Conservation (phyloP, 148 eudicot genomes). For the Diospyros lotus region DNA sequence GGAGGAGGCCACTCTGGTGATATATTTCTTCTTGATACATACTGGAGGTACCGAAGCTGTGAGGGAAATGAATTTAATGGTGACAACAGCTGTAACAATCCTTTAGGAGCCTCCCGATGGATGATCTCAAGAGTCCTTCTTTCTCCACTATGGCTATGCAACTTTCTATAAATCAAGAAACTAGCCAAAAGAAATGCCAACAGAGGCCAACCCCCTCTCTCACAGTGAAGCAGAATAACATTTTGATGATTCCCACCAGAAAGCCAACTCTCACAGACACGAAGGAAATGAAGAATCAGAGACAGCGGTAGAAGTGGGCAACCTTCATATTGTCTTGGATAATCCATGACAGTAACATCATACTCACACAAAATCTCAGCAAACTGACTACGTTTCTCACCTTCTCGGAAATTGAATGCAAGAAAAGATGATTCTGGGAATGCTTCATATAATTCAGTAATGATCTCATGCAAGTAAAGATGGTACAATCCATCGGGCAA, state of each 20-base stretch:
- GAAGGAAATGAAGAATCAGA: conserved; percentile 87
- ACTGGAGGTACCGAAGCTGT: conserved; percentile 93
- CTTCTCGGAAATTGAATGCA: conserved; percentile 96
- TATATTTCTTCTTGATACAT: conserved; percentile 84
- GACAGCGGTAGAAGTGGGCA: conserved; percentile 93
- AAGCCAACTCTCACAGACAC: conserved; percentile 89
- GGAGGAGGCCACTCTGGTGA: conserved; percentile 96
- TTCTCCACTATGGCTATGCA: conserved; percentile 76
- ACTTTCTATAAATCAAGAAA: conserved; percentile 78
- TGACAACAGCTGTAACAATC: conserved; percentile 70
- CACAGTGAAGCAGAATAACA: conserved; percentile 92
- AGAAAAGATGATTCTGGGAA: conserved; percentile 92
- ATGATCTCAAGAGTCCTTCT: conserved; percentile 86
- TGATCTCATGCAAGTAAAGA: conserved; percentile 81
- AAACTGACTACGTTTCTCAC: conserved; percentile 89
- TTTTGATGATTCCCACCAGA: conserved; percentile 69
- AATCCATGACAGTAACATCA: conserved; percentile 92
- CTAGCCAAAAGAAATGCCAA: conserved; percentile 83
- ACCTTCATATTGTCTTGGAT: conserved; percentile 97
- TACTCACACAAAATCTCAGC: conserved; percentile 83
- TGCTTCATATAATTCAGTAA: conserved; percentile 76
- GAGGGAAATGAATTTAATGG: conserved; percentile 96
- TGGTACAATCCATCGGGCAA: conserved; percentile 85
- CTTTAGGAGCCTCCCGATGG: conserved; percentile 96
- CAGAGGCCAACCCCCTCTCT: conserved; percentile 99